A percentile compares a stretch with the other conserved stretches of the same genome.
phyloP scores from a whole-genome alignment of 306 rosid genomes.

The Abrus pulchellus region DNA sequence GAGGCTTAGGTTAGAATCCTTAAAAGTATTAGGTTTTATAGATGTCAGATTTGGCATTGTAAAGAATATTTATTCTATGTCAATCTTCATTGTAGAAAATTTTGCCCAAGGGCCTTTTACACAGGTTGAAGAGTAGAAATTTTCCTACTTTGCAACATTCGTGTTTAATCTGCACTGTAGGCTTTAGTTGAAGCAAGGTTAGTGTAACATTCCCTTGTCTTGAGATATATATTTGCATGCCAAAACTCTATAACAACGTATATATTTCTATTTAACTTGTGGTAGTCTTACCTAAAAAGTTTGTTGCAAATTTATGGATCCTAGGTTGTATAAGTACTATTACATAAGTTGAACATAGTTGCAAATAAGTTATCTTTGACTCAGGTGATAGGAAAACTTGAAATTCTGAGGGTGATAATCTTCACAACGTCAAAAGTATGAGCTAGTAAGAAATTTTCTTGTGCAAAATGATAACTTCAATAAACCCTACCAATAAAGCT shows the following conservation, averaged over 20 bases:
- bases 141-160: not conserved
- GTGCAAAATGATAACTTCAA: not conserved
- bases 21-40: conserved; percentile 35
- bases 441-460: no score
- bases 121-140: conserved; percentile 38
- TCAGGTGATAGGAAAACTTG: no score
- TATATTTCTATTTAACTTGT: not conserved
- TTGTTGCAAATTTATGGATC: no score
- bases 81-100: conserved; percentile 53
- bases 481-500: not conserved
- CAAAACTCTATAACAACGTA: no score
- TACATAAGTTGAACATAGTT: no score
- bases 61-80: conserved; percentile 51
- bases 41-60: conserved; percentile 51
- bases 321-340: no score
- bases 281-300: not conserved
- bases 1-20: conserved; percentile 53
- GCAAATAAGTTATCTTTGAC: no score
- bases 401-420: no score
- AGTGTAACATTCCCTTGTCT: not conserved
- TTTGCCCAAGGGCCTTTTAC: conserved; percentile 45
- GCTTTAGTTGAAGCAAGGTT: not conserved
- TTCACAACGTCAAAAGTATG: no score
- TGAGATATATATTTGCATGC: no score
- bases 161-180: not conserved